Evolutionary conservation across 2,329 filamentous ascomycete species (phyloP), one percentile per base, ranked within the genome.

Genomic region (Tolypocladium ophioglossoides): DNA sequence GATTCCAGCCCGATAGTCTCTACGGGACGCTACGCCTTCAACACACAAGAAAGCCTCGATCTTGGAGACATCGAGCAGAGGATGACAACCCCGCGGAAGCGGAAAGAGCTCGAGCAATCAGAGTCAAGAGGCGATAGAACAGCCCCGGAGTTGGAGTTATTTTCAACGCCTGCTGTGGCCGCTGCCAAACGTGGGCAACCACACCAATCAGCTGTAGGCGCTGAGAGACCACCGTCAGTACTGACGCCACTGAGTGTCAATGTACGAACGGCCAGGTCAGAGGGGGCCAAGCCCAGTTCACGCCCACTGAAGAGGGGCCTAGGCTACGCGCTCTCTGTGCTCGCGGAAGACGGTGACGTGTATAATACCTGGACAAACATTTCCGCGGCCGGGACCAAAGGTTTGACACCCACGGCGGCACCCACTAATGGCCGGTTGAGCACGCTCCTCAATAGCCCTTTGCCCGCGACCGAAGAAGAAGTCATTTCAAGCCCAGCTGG

Each of bases 31-130:
- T 56, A 54, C 47, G 56, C 57, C 9, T 56, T 74, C 55, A 61
- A 68, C 22, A 70, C 74, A 0, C 72, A 78, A 41, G 82, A 83
- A 52, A 86, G 81, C 53, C 73, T 86, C 51, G 83, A 87, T 62
- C 71, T 86, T 1, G 70, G 66, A 16, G 65, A 70, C 18, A 66
- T 68, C 40, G 64, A 57, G 10, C 64, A 67, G 35, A 63, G 53
- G 40, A 60, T 71, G n/a, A 58, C 61, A 27, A 73, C 70, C 0
- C 70, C 71, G 2, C 63, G 70, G 47, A 72, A 72, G 54, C 66
- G 64, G 11, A 68, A 63, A 22, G 58, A 62, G 6, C 35, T 62
- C 14, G 63, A 66, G 38, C 55, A 58, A 24, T 52, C 52, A 4
- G 57, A 54, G n/a, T 22, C 6, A 34, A 30, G 18, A 14, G 20